Base-by-base conservation (phyloP, 345 rosid genomes). In the Orychophragmus violaceus region DNA sequence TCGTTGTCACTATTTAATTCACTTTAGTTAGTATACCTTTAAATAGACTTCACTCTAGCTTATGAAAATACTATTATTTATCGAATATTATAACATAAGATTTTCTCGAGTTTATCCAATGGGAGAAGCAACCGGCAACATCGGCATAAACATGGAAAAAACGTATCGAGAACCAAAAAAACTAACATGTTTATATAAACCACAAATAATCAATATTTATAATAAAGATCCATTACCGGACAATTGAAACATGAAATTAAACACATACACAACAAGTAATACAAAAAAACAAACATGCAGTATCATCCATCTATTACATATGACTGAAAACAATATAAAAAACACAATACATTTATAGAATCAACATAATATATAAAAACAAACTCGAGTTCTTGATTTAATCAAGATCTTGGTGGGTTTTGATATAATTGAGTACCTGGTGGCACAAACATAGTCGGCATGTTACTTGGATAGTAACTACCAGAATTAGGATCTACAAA, bases 401-500 rank as follows among this genome's bases (percentile, higher is more conserved):
- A 45, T 74, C 60, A 74, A 68, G 78, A 68, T 68, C 74, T 54
- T 68, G 78, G 78, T 45, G 69, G 73, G 45, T 74, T 68, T 48
- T 63, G 69, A 68, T 74, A 74, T 53, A 54, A 74, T 29, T 68
- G 78, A 54, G 74, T 55, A 62, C 78, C 78, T 61, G 73, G 68
- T 14, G 74, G 65, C 54, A 62, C 56, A 65, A 74, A 74, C 74
- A 74, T 62, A 27, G 69, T 54, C n/a, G 64, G 55, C 59, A 68
- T 68, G 62, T 68, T 62, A 61, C 64, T 74, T 8, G 74, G 55
- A 54, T 68, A 62, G 48, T 74, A 74, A 62, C 63, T 41, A 52
- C 69, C 53, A 54, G 78, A 62, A 42, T 52, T 73, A 44, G 78
- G 78, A 62, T 74, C 78, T 1, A 62, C 37, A 54, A 46, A 74